Conservation (phyloP, 305 asterid species). For the Plantago coronopus region DNA sequence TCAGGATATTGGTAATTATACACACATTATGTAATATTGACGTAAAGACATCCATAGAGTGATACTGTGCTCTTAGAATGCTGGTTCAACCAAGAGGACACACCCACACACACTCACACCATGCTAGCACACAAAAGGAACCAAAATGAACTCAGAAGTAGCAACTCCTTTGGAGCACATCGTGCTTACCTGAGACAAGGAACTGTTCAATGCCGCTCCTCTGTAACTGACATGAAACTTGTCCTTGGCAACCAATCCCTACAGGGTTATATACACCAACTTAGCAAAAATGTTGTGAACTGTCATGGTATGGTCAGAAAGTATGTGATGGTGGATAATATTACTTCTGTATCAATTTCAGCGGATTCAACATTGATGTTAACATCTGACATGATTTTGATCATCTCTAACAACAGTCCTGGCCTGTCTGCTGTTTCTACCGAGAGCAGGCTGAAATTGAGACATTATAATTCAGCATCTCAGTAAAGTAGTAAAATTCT, state of each 20-base stretch:
- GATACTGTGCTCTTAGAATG: too few species aligned
- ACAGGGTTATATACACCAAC: constrained; percentile 17
- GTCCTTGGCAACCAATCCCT: constrained; percentile 97
- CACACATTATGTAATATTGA: too few species aligned
- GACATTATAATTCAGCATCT: constrained; percentile 17
- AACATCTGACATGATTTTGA: constrained; percentile 73
- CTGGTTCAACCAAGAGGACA: too few species aligned
- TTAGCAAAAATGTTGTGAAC: constrained; percentile 9
- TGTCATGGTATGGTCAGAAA: background rate
- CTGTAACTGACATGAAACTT: constrained; percentile 88
- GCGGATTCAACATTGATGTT: constrained; percentile 88
- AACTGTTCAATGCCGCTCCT: constrained; percentile 81
- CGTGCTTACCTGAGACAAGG: constrained; percentile 85
- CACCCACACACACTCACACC: background rate
- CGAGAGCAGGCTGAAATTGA: constrained; percentile 70
- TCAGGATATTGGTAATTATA: too few species aligned
- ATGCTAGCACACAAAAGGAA: background rate
- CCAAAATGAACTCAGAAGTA: constrained; percentile 8
- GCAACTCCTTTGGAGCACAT: background rate
- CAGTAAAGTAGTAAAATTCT: too few species aligned
- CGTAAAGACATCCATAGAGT: too few species aligned
- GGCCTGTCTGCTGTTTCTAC: constrained; percentile 97
- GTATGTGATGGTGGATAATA: constrained; percentile 14
- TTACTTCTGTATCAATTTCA: constrained; percentile 93
- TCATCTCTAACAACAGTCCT: constrained; percentile 74